Evolutionary conservation across 2,329 filamentous ascomycete genomes (phyloP).

Genomic region (Meredithiella fracta): DNA sequence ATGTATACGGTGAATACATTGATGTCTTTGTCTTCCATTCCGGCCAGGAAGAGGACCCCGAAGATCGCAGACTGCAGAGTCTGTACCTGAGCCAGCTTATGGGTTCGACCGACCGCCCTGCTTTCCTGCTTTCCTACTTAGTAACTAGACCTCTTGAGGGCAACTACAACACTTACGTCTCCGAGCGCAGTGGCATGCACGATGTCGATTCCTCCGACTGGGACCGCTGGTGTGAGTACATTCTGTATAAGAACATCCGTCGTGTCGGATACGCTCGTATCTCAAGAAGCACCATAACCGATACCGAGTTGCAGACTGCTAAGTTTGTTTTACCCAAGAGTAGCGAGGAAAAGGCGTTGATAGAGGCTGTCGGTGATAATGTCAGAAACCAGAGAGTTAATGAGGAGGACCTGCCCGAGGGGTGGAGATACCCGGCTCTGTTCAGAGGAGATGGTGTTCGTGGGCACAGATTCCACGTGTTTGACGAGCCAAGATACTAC

Average conservation of each 20-base stretch:
- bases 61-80: conserved; percentile 74
- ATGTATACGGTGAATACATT: conserved; percentile 76
- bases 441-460: conserved; percentile 77
- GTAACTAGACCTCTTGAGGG: conserved; percentile 80
- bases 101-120: conserved; percentile 62
- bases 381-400: conserved; percentile 41
- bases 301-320: conserved; percentile 90
- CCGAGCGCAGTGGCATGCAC: conserved; percentile 72
- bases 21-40: conserved; percentile 98
- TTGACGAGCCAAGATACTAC: conserved; percentile 73
- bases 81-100: conserved; percentile 79
- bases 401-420: conserved; percentile 60
- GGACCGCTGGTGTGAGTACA: conserved; percentile 99
- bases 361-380: conserved; percentile 30
- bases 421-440: conserved; percentile 65
- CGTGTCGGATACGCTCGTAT: conserved; percentile 81
- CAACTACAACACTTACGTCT: conserved; percentile 95
- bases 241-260: conserved; percentile 78
- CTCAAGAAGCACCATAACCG: conserved; percentile 78
- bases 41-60: conserved; percentile 88
- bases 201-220: conserved; percentile 86
- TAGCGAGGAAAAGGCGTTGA: conserved; percentile 35
- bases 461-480: conserved; percentile 87
- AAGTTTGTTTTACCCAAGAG: conserved; percentile 72
- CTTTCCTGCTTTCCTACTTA: conserved; percentile 78